phyloP scores from a whole-genome alignment of 2,329 filamentous ascomycete genomes.

The Xylaria sp. region DNA sequence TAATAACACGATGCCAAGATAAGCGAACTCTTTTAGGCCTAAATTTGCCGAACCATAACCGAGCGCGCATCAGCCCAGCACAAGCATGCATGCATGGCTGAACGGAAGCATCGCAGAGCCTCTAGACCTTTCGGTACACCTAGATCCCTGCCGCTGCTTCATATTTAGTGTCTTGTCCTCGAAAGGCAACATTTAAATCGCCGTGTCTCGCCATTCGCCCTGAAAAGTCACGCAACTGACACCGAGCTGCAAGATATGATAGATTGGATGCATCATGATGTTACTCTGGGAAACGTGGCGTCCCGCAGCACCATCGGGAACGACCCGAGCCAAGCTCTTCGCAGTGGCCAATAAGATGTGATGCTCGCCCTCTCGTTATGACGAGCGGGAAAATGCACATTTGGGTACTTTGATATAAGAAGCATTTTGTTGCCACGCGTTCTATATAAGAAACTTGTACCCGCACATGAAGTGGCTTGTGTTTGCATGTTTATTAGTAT shows the following conservation, averaged over 20 bases:
- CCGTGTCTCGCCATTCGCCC: constrained; percentile 29
- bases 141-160: constrained; percentile 4
- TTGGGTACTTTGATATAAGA: not conserved
- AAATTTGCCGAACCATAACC: constrained; percentile 6
- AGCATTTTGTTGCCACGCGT: not conserved
- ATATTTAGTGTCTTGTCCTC: not conserved
- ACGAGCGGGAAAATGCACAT: constrained; percentile 6
- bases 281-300: constrained; percentile 9
- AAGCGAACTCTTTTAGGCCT: not conserved
- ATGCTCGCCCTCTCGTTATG: constrained; percentile 28
- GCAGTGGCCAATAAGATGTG: constrained; percentile 9
- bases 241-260: constrained; percentile 26
- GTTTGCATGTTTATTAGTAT: constrained; percentile 12
- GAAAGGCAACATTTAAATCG: not conserved
- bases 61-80: not conserved
- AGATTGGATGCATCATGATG: constrained; percentile 1
- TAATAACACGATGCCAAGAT: constrained; percentile 4
- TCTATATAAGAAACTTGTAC: constrained; percentile 21
- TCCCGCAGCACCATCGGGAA: constrained; percentile 12
- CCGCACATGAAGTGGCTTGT: constrained; percentile 4
- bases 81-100: constrained; percentile 1
- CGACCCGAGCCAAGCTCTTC: not conserved
- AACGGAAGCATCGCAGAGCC: constrained; percentile 7
- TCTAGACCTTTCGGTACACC: not conserved
- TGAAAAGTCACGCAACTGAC: constrained; percentile 16